Conservation (phyloP, 2,329 filamentous ascomycete genomes). For the Zasmidium citrigriseum region DNA sequence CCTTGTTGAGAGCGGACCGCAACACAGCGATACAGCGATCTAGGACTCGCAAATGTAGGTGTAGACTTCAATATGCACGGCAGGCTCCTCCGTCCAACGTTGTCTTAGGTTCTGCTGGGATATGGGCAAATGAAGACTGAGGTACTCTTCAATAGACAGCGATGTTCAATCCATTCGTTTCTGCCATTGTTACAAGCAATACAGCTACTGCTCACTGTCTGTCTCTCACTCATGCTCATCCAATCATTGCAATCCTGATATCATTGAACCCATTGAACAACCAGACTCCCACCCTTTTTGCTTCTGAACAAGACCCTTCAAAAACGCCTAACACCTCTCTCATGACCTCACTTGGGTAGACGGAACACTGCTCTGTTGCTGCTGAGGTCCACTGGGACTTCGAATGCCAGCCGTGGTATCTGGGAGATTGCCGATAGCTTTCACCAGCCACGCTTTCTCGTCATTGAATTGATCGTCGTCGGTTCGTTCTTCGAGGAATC, state of each 20-base stretch:
- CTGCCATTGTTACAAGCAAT: no score
- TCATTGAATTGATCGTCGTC: constrained; percentile 99
- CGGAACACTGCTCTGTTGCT: not conserved
- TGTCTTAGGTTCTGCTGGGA: no score
- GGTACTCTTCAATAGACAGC: no score
- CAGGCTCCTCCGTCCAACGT: no score
- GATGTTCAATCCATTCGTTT: no score
- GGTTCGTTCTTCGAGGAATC: constrained; percentile 90
- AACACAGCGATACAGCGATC: no score
- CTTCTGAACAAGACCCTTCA: no score
- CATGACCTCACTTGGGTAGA: constrained; percentile 7
- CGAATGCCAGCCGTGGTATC: constrained; percentile 31
- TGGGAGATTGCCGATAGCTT: constrained; percentile 67
- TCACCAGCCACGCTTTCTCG: constrained; percentile 94
- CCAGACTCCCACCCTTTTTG: not conserved
- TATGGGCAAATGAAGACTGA: no score
- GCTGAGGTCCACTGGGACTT: constrained; percentile 4
- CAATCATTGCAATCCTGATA: not conserved
- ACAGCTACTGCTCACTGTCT: no score
- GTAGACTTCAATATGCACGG: no score
- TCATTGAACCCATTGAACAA: not conserved
- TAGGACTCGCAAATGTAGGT: no score
- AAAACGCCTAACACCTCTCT: not conserved
- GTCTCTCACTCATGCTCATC: not conserved
- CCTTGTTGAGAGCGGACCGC: no score